These are phyloP conservation scores for Penicillium roqueforti DNA, from an alignment of 495 filamentous ascomycete genomes.

Conservation along the genomic window DNA sequence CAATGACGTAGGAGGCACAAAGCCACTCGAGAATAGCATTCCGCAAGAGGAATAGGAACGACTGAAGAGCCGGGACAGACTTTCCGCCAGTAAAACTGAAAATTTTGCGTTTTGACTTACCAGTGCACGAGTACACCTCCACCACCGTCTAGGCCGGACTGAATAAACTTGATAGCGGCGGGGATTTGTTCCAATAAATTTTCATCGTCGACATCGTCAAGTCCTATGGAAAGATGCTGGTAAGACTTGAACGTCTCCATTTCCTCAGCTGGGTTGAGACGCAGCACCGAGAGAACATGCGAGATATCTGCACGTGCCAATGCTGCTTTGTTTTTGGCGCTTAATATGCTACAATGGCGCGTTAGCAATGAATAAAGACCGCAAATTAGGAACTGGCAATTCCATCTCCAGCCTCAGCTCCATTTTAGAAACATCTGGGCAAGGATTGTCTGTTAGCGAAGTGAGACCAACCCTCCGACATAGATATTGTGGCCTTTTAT, in stretches of 20 bases:
- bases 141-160: slow-evolving; percentile 62
- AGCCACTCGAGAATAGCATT: slow-evolving; percentile 1
- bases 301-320: slow-evolving; percentile 73
- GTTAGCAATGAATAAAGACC: slow-evolving; percentile 4
- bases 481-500: slow-evolving; percentile 72
- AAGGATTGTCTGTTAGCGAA: neutral
- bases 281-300: slow-evolving; percentile 82
- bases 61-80: neutral
- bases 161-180: slow-evolving; percentile 73
- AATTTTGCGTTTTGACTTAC: slow-evolving; percentile 40
- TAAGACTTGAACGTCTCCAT: slow-evolving; percentile 38
- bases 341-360: slow-evolving; percentile 59
- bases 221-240: slow-evolving; percentile 70
- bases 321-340: slow-evolving; percentile 61
- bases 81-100: neutral
- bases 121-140: slow-evolving; percentile 71
- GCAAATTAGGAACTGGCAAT: neutral
- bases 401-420: neutral
- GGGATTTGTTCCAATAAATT: slow-evolving; percentile 80
- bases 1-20: slow-evolving; percentile 19
- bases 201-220: slow-evolving; percentile 84
- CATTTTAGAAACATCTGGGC: neutral
- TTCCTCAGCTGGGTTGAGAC: slow-evolving; percentile 48
- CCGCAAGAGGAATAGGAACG: neutral
- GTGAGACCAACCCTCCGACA: slow-evolving; percentile 71